Base-by-base conservation (phyloP, 495 filamentous ascomycete genomes). In the Xylaria castorea region DNA sequence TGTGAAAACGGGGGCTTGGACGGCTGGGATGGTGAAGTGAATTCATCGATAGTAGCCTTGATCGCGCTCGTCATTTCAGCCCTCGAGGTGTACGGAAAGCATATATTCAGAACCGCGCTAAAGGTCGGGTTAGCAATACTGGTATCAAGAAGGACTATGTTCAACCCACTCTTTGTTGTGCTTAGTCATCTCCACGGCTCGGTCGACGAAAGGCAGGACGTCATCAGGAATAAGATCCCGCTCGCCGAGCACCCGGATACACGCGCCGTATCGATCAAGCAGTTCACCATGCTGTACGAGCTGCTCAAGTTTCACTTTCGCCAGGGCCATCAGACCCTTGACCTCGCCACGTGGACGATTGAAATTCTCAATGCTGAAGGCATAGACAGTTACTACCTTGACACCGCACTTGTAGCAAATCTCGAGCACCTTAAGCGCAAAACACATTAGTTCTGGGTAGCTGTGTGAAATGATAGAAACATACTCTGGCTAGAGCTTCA, bases 311-410 rank as follows among this genome's bases (percentile, higher is more conserved):
- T 97, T 98, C 70, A 95, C 89, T 83, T 97, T 97, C 44, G 95
- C 95, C 87, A 99, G 97, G 74, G 97, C 93, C 96, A 99, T 99
- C 64, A 99, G 84, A 20, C 93, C 94, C 80, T 97, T 94, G 42
- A 99, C 97, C 80, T 99, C 96, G 83, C 97, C 95, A 80, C 94
- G 95, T n/a, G 94, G 95, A 6, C 96, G 90, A 81, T 98, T 97
- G 86, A 98, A 99, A 83, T 99, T 99, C 82, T 98, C 96, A 79
- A 98, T 97, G 76, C 93, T 96, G 86, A 99, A 99, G 5, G 96
- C 96, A 81, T 98, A 99, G 66, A 99, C 93, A 0, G 96, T 98
- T 18, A 99, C 96, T 5, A 97, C 94, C 80, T 94, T 92, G 38
- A 99, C 92, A 22, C 96, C 96, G 70, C 92, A 93, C 78, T 97